These are phyloP conservation scores for Camellia sinensis DNA, from an alignment of 148 eudicot genomes.

Conservation along the genomic window DNA sequence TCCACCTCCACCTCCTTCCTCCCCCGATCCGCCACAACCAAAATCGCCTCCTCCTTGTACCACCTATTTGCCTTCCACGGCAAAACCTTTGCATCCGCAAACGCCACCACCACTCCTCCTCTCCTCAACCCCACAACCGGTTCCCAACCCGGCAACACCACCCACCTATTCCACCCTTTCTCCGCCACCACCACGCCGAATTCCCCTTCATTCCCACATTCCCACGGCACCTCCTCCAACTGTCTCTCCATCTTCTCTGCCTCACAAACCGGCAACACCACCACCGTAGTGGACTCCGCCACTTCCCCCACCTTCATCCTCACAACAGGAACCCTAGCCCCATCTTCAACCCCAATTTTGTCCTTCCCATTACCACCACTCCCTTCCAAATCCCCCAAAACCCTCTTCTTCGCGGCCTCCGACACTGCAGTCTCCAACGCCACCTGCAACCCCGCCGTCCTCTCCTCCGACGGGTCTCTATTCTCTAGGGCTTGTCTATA, in stretches of 20 bases:
- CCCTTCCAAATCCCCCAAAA: conserved; percentile 49
- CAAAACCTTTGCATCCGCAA: conserved; percentile 50
- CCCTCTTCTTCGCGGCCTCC: conserved; percentile 41
- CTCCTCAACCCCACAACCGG: conserved; percentile 54
- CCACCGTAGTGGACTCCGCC: conserved; percentile 61
- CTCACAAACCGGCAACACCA: conserved; percentile 65
- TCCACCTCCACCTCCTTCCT: conserved; percentile 50
- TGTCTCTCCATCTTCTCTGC: conserved; percentile 48
- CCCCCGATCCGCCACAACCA: conserved; percentile 76
- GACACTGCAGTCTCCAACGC: conserved; percentile 56
- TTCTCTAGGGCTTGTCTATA: conserved; percentile 63
- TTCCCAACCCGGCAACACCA: conserved; percentile 81
- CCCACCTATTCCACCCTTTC: conserved; percentile 78
- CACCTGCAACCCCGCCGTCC: conserved; percentile 34
- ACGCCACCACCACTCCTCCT: conserved; percentile 72
- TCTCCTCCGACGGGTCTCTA: conserved; percentile 28
- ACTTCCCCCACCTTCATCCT: conserved; percentile 74
- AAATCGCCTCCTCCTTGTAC: conserved; percentile 57
- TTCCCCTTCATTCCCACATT: conserved; percentile 49
- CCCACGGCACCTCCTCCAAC: conserved; percentile 56
- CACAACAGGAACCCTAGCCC: conserved; percentile 74
- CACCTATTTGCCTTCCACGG: conserved; percentile 71
- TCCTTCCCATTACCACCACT: conserved; percentile 12
- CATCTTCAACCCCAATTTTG: conserved; percentile 17
- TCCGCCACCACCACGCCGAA: conserved; percentile 66